phyloP scores from a whole-genome alignment of 2,329 filamentous ascomycete species.

The Aspergillus persii region DNA sequence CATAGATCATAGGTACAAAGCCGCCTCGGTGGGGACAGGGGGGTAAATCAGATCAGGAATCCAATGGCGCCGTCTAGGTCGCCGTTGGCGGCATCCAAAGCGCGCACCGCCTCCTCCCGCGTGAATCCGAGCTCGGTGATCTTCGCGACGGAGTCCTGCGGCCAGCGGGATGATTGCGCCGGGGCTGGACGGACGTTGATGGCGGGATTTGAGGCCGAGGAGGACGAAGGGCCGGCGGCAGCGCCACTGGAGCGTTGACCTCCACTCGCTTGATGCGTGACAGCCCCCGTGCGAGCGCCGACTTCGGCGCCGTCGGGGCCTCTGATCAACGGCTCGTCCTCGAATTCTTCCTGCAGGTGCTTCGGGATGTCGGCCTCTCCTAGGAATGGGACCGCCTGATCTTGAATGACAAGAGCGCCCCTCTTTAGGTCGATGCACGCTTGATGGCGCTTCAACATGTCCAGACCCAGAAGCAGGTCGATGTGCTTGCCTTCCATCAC shows the following conservation, averaged over 20 bases:
- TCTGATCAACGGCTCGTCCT: conserved; percentile 77
- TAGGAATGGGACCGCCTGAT: conserved; percentile 83
- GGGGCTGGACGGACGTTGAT: conserved; percentile 29
- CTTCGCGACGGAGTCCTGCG: conserved; percentile 68
- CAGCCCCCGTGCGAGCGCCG: conserved; percentile 75
- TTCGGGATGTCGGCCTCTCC: conserved; percentile 94
- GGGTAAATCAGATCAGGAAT: conserved; percentile 58
- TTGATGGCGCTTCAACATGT: conserved; percentile 96
- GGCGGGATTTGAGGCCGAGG: conserved; percentile 20
- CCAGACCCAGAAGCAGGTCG: conserved; percentile 85
- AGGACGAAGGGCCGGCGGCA: conserved; percentile 11
- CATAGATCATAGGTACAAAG: background rate
- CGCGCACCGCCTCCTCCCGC: conserved; percentile 71
- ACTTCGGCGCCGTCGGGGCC: conserved; percentile 89
- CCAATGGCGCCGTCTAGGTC: conserved; percentile 87
- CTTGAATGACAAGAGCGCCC: conserved; percentile 83
- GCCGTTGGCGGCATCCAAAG: conserved; percentile 77
- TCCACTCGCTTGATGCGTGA: conserved; percentile 37
- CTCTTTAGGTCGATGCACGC: conserved; percentile 84
- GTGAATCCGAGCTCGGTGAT: conserved; percentile 76
- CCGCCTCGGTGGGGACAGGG: background rate
- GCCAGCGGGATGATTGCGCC: conserved; percentile 39
- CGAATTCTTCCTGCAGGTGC: conserved; percentile 66
- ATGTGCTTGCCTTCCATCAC: conserved; percentile 99
- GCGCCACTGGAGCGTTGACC: conserved; percentile 13